These are phyloP conservation scores for Kandelia obovata DNA, from an alignment of 345 rosid genomes.

Conservation along the genomic window DNA sequence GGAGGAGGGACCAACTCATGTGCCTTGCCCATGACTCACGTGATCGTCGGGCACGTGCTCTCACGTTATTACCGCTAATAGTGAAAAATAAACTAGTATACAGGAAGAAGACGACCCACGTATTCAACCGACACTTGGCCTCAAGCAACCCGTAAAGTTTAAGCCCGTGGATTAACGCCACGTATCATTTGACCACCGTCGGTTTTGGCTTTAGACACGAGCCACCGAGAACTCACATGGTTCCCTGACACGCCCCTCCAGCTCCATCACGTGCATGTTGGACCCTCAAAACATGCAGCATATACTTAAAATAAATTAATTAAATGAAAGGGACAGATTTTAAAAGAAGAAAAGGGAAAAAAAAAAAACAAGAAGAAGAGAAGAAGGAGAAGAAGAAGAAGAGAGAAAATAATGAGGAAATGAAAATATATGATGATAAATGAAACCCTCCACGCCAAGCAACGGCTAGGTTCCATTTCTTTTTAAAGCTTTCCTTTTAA, in stretches of 20 bases:
- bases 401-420: not conserved
- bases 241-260: constrained; percentile 43
- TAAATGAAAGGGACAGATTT: not conserved
- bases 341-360: not conserved
- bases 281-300: constrained; percentile 29
- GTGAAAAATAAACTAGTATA: not conserved
- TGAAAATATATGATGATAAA: not conserved
- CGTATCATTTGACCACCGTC: constrained; percentile 54
- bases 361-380: not conserved
- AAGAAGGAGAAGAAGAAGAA: not conserved
- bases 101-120: not conserved
- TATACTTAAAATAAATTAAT: not conserved
- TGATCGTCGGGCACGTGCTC: constrained; percentile 42
- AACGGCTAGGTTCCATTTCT: constrained; percentile 38
- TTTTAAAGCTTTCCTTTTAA: constrained; percentile 46
- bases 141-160: constrained; percentile 13
- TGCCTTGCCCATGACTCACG: constrained; percentile 34
- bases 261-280: constrained; percentile 42
- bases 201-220: constrained; percentile 32
- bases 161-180: constrained; percentile 21
- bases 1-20: constrained; percentile 10
- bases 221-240: constrained; percentile 44
- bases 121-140: not conserved
- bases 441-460: constrained; percentile 51
- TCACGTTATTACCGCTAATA: constrained; percentile 25